These are phyloP conservation scores for Calocybe gangraenosa DNA, from an alignment of 768 basidiomycete genomes.

Conservation along the genomic window DNA sequence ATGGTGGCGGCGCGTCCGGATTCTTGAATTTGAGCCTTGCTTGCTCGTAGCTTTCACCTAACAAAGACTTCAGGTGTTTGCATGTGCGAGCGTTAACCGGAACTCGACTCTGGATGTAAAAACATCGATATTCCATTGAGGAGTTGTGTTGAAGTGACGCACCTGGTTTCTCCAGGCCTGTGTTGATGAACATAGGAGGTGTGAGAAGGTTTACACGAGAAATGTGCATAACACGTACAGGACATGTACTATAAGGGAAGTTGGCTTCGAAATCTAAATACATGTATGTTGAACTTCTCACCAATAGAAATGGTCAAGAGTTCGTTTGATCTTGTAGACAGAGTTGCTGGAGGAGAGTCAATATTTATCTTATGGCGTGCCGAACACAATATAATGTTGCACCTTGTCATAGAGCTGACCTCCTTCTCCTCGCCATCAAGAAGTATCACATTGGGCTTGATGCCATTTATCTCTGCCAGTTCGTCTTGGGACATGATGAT, in stretches of 20 bases:
- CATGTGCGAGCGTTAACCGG: conserved; percentile 46
- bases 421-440: conserved; percentile 46
- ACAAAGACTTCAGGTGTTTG: conserved; percentile 40
- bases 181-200: background rate
- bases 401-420: conserved; percentile 34
- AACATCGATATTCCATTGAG: too few species aligned
- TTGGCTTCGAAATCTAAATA: conserved; percentile 2
- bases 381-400: background rate
- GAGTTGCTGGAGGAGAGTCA: conserved; percentile 27
- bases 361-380: background rate
- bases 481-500: conserved; percentile 32
- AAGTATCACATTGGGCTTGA: conserved; percentile 44
- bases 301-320: conserved; percentile 42
- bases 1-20: conserved; percentile 24
- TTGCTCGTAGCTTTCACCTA: conserved; percentile 44
- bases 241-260: conserved; percentile 23
- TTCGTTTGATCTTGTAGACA: conserved; percentile 39
- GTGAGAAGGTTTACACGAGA: background rate
- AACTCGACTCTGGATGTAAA: conserved; percentile 19
- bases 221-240: conserved; percentile 19
- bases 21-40: conserved; percentile 42
- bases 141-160: too few species aligned
- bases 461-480: conserved; percentile 46
- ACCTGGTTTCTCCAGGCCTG: conserved; percentile 33
- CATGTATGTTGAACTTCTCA: conserved; percentile 9